Percentiles rank a stretch among this genome's conserved stretches.
phyloP scores from a whole-genome alignment of 2,329 filamentous ascomycete species.

The Penicillium brasilianum region DNA sequence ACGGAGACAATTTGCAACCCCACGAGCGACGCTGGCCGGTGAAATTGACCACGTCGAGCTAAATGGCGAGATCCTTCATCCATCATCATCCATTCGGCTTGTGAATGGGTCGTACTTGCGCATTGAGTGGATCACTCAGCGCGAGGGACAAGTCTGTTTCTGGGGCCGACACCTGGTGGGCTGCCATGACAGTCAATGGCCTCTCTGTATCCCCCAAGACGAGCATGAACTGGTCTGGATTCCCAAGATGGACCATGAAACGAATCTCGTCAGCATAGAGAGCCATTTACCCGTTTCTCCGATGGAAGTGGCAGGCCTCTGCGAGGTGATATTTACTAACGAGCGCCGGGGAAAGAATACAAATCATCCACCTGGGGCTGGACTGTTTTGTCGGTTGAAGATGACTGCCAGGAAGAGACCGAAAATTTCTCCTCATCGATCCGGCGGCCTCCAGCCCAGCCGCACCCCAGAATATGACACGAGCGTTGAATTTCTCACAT shows the following conservation, averaged over 20 bases:
- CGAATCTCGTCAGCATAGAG: not conserved
- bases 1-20: not conserved
- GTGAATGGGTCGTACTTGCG: constrained; percentile 47
- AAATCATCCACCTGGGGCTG: constrained; percentile 24
- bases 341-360: constrained; percentile 32
- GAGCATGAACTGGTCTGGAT: constrained; percentile 55
- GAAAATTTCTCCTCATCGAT: not conserved
- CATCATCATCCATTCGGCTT: constrained; percentile 45
- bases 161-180: constrained; percentile 44
- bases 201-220: constrained; percentile 41
- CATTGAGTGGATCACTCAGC: constrained; percentile 45
- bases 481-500: constrained; percentile 31
- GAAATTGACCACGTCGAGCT: constrained; percentile 25
- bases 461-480: not conserved
- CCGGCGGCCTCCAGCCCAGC: not conserved
- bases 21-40: not conserved
- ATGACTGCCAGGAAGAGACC: constrained; percentile 16
- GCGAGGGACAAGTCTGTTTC: constrained; percentile 37
- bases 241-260: constrained; percentile 39
- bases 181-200: constrained; percentile 33
- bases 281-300: constrained; percentile 48
- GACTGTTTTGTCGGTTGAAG: constrained; percentile 43
- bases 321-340: constrained; percentile 63
- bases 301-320: constrained; percentile 44
- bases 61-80: constrained; percentile 31